Base-by-base conservation (phyloP, 495 filamentous ascomycete species). In the Aspergillus nanangensis region DNA sequence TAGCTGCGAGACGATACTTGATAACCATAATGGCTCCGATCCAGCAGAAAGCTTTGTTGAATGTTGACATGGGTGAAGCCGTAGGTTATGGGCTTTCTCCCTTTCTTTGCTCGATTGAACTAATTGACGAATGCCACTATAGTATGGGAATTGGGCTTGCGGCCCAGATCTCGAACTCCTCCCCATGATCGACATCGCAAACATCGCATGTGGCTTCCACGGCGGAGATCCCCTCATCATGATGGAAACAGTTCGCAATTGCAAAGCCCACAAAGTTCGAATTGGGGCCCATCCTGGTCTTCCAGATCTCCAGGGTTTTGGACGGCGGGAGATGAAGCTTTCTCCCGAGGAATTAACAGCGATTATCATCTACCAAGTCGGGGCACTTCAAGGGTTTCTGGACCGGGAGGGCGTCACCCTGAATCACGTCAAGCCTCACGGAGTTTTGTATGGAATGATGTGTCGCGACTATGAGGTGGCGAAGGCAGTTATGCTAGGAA, bases 131-230 rank as follows among this genome's bases (percentile, higher is more conserved):
- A 36, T 20, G 19, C 8, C 15, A 10, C n/a, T 20, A 20, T 37
- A 58, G 21, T 75, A 67, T 46, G 73, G 70, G 23, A 75, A 75
- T 49, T 77, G 60, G 59, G 56, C 51, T 10, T 53, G 62, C 53
- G 71, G 71, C 20, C 78, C 80, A 5, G 80, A 84, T 44, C 71
- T 74, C 13, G 77, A 82, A 24, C 66, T 83, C 13, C 73, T 83
- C 23, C 74, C 73, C 18, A 50, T 76, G 38, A 75, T 83, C 48
- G 79, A 82, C 47, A 69, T 76, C 46, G 81, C 80, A n/a, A 83
- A 84, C 49, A 53, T 83, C 8, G 80, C 80, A 3, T 83, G 80
- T 52, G 80, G 78, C 4, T 81, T 82, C 53, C 80, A 81, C 48
- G 74, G 70, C 17, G 65, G 79, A 17, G 78, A 83, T 47, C 80